These are phyloP conservation scores for Aspergillus ellipticus DNA, from an alignment of 495 filamentous ascomycete species.

Conservation along the genomic window DNA sequence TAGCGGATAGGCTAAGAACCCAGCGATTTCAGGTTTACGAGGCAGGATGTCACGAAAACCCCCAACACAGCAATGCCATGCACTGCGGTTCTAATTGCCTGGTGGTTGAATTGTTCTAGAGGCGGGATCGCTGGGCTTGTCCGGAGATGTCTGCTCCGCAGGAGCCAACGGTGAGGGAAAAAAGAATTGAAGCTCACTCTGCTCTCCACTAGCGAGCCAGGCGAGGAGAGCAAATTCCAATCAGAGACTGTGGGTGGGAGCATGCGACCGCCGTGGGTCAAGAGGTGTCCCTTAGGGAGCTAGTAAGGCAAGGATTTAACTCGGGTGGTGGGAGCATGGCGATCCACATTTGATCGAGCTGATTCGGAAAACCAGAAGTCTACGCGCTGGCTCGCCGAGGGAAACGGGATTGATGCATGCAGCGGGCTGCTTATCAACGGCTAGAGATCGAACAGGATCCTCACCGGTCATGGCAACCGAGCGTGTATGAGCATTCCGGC, in stretches of 20 bases:
- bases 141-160: slow-evolving; percentile 22
- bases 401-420: neutral
- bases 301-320: slow-evolving; percentile 1
- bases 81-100: neutral
- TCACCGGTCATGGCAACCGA: neutral
- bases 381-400: neutral
- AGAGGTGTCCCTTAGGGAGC: neutral
- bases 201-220: slow-evolving; percentile 8
- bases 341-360: neutral
- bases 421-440: neutral
- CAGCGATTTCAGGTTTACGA: neutral
- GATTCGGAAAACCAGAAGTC: no score
- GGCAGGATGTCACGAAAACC: neutral
- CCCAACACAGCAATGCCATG: slow-evolving; percentile 4
- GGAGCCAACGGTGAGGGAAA: slow-evolving; percentile 7
- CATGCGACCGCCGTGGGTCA: slow-evolving; percentile 7
- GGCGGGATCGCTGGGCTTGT: slow-evolving; percentile 8
- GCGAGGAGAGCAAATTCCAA: slow-evolving; percentile 7
- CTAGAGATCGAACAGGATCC: neutral
- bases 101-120: neutral
- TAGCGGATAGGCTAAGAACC: neutral
- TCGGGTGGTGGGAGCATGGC: neutral
- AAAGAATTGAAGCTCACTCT: slow-evolving; percentile 7
- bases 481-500: neutral
- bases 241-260: slow-evolving; percentile 4